Conservation (phyloP, 2,329 filamentous ascomycete genomes). For the Aspergillus clavatus region DNA sequence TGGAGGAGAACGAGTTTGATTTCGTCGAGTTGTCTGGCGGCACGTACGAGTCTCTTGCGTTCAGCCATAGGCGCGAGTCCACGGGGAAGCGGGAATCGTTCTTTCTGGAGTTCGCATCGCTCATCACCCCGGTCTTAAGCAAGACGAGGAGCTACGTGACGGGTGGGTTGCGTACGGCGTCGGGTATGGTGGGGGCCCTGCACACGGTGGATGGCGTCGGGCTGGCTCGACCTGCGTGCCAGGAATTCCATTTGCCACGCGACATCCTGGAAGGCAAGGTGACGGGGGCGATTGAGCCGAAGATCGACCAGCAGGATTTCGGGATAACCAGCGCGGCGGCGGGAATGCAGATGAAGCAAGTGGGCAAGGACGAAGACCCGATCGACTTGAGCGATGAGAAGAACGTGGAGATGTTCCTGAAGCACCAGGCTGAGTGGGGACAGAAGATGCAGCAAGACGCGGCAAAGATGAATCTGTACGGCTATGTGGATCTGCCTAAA, state of each 20-base stretch:
- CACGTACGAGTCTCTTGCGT: constrained; percentile 53
- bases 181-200: constrained; percentile 56
- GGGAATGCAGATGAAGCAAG: constrained; percentile 49
- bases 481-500: constrained; percentile 38
- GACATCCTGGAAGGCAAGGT: constrained; percentile 35
- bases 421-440: constrained; percentile 40
- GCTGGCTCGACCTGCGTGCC: constrained; percentile 50
- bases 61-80: constrained; percentile 50
- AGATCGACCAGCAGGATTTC: constrained; percentile 51
- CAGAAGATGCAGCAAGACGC: constrained; percentile 39
- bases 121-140: constrained; percentile 44
- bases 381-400: constrained; percentile 48
- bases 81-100: constrained; percentile 55
- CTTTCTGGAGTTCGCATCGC: constrained; percentile 57
- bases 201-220: constrained; percentile 57
- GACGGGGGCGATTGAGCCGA: constrained; percentile 46
- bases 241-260: constrained; percentile 42
- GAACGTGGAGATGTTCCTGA: constrained; percentile 46
- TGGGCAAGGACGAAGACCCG: constrained; percentile 51
- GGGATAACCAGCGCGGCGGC: constrained; percentile 44
- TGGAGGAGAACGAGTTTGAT: constrained; percentile 32
- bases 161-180: constrained; percentile 52
- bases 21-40: constrained; percentile 58
- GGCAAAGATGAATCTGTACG: constrained; percentile 37
- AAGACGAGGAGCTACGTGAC: constrained; percentile 57